Percentiles rank a stretch among this genome's conserved stretches.
Evolutionary conservation across 345 rosid genomes (phyloP).

Genomic region (Arabidopsis arenosa): DNA sequence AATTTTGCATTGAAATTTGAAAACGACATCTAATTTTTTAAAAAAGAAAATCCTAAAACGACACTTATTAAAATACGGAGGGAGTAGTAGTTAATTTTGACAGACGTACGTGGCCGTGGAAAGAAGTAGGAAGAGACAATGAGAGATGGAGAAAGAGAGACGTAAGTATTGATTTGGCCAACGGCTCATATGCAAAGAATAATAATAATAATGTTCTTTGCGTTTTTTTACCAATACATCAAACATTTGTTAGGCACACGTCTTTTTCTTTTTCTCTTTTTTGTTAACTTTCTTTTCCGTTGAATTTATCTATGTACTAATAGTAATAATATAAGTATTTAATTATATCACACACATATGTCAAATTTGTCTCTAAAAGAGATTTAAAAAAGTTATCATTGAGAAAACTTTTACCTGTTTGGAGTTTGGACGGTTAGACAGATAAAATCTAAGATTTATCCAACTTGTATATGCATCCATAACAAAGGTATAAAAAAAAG

Average conservation of each 20-base stretch:
- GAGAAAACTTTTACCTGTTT: background rate
- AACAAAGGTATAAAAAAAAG: background rate
- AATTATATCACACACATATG: background rate
- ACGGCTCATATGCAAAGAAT: constrained; percentile 36
- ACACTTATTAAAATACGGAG: too few relatives aligned
- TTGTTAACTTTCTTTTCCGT: background rate
- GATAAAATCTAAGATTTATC: constrained; percentile 1
- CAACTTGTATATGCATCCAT: background rate
- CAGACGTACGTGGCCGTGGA: constrained; percentile 7
- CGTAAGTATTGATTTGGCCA: constrained; percentile 38
- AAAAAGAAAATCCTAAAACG: too few relatives aligned
- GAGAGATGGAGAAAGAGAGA: constrained; percentile 45
- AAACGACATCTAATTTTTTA: too few relatives aligned
- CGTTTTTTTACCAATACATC: constrained; percentile 32
- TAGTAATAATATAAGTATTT: background rate
- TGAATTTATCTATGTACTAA: background rate
- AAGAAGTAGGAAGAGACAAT: constrained; percentile 24
- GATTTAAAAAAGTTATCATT: background rate
- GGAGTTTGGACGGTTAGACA: constrained; percentile 26
- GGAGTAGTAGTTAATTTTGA: constrained; percentile 4
- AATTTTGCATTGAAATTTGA: too few relatives aligned
- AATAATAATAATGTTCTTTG: constrained; percentile 38
- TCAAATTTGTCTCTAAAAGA: background rate
- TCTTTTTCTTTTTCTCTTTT: constrained; percentile 43
- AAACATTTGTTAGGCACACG: constrained; percentile 59